Evolutionary conservation across 805 yeast species (phyloP).

Genomic region (Cyberlindnera americana): DNA sequence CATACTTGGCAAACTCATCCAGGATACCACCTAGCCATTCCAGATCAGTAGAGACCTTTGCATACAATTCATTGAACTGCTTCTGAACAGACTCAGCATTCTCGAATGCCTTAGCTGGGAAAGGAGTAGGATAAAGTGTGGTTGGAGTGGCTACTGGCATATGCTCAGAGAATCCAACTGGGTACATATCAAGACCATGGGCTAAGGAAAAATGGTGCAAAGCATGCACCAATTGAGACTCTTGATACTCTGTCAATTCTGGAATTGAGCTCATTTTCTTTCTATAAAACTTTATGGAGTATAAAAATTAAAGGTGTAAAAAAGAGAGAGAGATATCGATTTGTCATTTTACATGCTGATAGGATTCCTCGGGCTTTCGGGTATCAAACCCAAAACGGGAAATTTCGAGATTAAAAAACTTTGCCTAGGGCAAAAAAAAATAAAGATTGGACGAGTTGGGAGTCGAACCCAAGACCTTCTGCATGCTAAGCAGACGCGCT

Average conservation of each 20-base stretch:
- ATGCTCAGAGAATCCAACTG: constrained; percentile 46
- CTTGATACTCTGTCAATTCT: constrained; percentile 18
- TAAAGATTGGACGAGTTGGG: constrained; percentile 62
- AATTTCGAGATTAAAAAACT: constrained; percentile 5
- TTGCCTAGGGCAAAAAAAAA: constrained; percentile 8
- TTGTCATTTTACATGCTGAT: no score
- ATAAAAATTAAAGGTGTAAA: no score
- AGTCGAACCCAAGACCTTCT: constrained; percentile 77
- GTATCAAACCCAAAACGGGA: constrained; percentile 1
- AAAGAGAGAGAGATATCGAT: no score
- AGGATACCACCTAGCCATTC: constrained; percentile 63
- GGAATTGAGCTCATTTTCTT: constrained; percentile 25
- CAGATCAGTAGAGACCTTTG: constrained; percentile 53
- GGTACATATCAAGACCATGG: constrained; percentile 82
- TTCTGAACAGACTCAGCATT: constrained; percentile 65
- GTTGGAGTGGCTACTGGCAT: constrained; percentile 71
- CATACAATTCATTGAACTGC: constrained; percentile 70
- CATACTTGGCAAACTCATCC: constrained; percentile 52
- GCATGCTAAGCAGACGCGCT: constrained; percentile 80
- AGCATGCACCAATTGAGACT: constrained; percentile 37
- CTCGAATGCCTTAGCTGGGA: constrained; percentile 64
- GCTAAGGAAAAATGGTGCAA: constrained; percentile 73
- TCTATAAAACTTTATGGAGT: neutral
- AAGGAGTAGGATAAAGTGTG: constrained; percentile 87
- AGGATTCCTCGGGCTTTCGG: constrained; percentile 1